phyloP scores from a whole-genome alignment of 306 rosid genomes.

The Cyclanthera cordifolia region DNA sequence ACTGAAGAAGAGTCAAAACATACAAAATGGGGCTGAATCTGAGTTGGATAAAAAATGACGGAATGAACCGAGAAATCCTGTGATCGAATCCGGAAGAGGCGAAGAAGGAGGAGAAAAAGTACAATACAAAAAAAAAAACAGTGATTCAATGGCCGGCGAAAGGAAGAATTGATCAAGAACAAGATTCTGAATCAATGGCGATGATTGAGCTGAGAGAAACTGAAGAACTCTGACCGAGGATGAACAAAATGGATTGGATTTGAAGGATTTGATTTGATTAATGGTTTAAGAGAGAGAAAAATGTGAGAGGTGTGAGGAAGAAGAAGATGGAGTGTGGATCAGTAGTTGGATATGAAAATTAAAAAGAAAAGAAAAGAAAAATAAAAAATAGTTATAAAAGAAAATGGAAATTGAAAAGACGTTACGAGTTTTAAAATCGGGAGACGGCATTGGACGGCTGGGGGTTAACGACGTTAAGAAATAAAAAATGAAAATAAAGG shows the following conservation, averaged over 20 bases:
- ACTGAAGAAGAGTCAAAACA: constrained; percentile 1
- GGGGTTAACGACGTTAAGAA: constrained; percentile 34
- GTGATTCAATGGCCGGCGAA: constrained; percentile 29
- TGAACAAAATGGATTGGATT: constrained; percentile 9
- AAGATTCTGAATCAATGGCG: constrained; percentile 16
- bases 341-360: constrained; percentile 7
- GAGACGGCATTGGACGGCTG: constrained; percentile 23
- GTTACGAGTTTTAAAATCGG: constrained; percentile 30
- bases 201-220: constrained; percentile 11
- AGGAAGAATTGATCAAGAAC: not conserved
- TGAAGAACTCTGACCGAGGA: not conserved
- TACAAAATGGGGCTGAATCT: constrained; percentile 8
- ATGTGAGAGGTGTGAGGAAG: constrained; percentile 14
- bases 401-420: constrained; percentile 12
- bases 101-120: not conserved
- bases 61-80: constrained; percentile 1
- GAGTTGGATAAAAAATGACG: constrained; percentile 39
- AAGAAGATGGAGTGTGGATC: constrained; percentile 10
- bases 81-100: not conserved
- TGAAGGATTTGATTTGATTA: not conserved
- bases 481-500: not conserved
- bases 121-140: constrained; percentile 17
- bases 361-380: not conserved
- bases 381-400: not conserved
- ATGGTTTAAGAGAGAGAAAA: constrained; percentile 14